Base-by-base conservation (phyloP, 83 land plant genomes). In the Larix sibirica region DNA sequence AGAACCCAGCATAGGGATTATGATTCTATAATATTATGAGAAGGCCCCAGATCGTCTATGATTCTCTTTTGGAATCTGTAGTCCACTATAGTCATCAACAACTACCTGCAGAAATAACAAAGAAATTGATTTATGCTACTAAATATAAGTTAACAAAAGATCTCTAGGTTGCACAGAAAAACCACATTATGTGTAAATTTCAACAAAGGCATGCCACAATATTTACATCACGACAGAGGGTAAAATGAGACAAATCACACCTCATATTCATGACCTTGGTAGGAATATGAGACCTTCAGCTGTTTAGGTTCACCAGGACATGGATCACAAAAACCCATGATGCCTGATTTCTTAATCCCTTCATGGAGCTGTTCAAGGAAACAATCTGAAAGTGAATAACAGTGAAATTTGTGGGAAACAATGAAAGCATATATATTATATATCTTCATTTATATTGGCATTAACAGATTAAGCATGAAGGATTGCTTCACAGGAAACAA, bases 301-400 rank as follows among this genome's bases (percentile, higher is more conserved):
- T 88, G 90, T 81, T 96, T 98, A 28, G 93, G 84, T 79, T 94
- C 97, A 16, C 97, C 99, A 13, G 99, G 99, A 77, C 99, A 98
- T 21, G 96, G 97, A 87, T 98, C 99, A 85, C 95, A 96, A 67
- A 98, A 98, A 9, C 99, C 99, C 97, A 98, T 95, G 17, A 98
- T 92, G 9, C 99, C 99, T 5, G 97, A 91, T 79, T 98, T 98
- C 90, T 95, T 96, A 54, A 98, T 92, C 36, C 99, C 99, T 31
- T 89, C 91, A 60, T 96, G 97, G 69, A 98, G 94, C 99, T 97
- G 93, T 74, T 84, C 20, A n/a, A 21, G 20, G 28, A 62, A 10
- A 80, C 31, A 73, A 36, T 20, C 47, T 23, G 42, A 42, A 44
- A 44, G 77, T 73, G 42, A 38, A 73, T 73, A 21, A 42, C 9